A percentile compares a stretch with the other conserved stretches of the same genome.
Evolutionary conservation across 768 basidiomycete species (phyloP).

Genomic region (Leccinum aurantiacum): DNA sequence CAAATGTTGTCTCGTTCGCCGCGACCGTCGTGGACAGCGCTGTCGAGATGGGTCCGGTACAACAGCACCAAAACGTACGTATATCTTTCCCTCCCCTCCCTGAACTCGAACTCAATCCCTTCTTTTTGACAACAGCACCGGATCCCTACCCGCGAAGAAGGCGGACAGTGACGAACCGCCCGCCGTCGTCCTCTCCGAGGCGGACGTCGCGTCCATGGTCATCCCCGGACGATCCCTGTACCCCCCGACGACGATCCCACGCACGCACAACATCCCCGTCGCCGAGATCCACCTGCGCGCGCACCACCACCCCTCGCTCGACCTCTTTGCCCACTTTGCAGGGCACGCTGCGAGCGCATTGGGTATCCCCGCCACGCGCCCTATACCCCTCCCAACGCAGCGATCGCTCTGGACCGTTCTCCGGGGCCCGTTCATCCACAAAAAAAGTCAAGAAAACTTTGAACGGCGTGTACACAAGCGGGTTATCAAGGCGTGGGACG

Average conservation of each 20-base stretch:
- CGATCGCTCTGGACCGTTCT: conserved; percentile 84
- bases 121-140: conserved; percentile 1
- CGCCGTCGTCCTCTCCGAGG: conserved; percentile 33
- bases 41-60: conserved; percentile 10
- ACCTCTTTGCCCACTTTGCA: conserved; percentile 82
- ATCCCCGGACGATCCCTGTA: conserved; percentile 62
- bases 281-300: conserved; percentile 84
- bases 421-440: conserved; percentile 85
- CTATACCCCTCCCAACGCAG: conserved; percentile 66
- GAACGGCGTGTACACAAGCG: conserved; percentile 82
- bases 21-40: not conserved
- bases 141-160: conserved; percentile 1
- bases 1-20: not conserved
- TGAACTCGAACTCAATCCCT: not conserved
- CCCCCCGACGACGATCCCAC: conserved; percentile 54
- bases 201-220: conserved; percentile 50
- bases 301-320: conserved; percentile 63
- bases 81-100: not conserved
- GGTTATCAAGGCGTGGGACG: conserved; percentile 88
- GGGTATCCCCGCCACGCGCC: conserved; percentile 71
- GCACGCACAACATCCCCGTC: conserved; percentile 70
- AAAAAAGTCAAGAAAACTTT: conserved; percentile 96
- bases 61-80: not conserved
- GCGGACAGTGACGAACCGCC: conserved; percentile 2
- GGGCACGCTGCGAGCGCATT: conserved; percentile 83